A percentile compares a stretch with the other conserved stretches of the same genome.
phyloP scores from a whole-genome alignment of 805 yeast species.

The Hanseniaspora taiwanica region DNA sequence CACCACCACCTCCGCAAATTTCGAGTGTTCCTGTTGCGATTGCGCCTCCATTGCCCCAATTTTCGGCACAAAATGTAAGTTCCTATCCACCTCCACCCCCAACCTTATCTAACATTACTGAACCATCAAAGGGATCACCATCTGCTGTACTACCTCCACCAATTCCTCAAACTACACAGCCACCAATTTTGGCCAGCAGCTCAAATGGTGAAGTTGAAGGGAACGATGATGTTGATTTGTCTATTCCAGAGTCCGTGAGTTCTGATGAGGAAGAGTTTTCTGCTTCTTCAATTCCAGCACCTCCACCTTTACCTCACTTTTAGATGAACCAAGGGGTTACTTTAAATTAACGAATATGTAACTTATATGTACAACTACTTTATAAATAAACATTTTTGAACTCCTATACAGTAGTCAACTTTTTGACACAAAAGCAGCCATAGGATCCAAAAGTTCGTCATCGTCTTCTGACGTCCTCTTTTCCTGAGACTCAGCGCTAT shows the following conservation, averaged over 20 bases:
- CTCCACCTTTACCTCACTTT: not conserved
- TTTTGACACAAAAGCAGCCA: slow-evolving; percentile 18
- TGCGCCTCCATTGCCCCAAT: slow-evolving; percentile 21
- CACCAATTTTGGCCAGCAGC: slow-evolving; percentile 6
- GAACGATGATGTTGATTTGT: slow-evolving; percentile 18
- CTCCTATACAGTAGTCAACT: slow-evolving; percentile 1
- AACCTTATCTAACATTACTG: no score
- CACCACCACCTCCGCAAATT: slow-evolving; percentile 21
- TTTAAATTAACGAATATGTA: no score
- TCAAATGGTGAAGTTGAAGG: not conserved
- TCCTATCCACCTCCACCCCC: no score
- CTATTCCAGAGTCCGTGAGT: slow-evolving; percentile 24
- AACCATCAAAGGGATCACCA: no score
- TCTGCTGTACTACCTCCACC: slow-evolving; percentile 33
- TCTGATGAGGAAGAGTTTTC: slow-evolving; percentile 12
- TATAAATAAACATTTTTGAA: not conserved
- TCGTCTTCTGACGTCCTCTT: no score
- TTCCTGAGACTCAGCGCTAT: no score
- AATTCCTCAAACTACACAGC: slow-evolving; percentile 17
- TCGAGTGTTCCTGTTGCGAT: slow-evolving; percentile 20
- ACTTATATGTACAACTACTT: no score
- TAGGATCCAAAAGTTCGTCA: slow-evolving; percentile 28
- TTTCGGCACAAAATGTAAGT: no score
- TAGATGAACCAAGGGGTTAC: no score
- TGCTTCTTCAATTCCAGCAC: not conserved